Base-by-base conservation (phyloP, 139 green algal genomes). In the Tetradesmus obliquus region DNA sequence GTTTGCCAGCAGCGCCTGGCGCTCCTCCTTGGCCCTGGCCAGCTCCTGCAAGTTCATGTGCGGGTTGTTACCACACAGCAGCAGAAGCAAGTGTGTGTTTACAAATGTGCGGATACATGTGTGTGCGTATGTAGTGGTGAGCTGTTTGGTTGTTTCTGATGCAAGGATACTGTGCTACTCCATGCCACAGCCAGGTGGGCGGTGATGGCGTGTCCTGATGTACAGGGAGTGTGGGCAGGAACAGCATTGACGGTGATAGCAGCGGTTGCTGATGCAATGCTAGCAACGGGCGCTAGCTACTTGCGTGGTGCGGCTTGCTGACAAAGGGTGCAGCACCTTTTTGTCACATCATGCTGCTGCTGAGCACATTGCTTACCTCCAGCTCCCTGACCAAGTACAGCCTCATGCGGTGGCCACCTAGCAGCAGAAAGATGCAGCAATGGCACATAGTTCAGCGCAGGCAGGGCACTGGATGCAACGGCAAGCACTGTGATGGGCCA, bases 371-470 rank as follows among this genome's bases (percentile, higher is more conserved):
- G 32, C 53, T 19, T 19, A 88, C 83, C 83, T 88, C 55, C 32
- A 88, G 83, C 83, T 88, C 83, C 22, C 83, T 74, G 55, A 88
- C 83, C 10, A 88, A 55, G 55, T 79, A 88, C 55, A 88, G 83
- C 83, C 55, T 88, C 83, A 88, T 88, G 4, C 4, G 20, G 55
- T 19, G 19, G 55, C 83, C 83, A 76, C 20, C 55, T 51, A 13
- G 60, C 60, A 71, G 72, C 72, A 80, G 72, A 19, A 17, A 32
- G 22, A 72, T 72, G 12, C 12, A 10, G 10, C 60, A 72, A 13
- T 13, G 60, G 12, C 60, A 72, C 60, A 45, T 45, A 45, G 32
- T 45, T 45, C 32, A 45, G 32, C 32, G 32, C 32, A 45, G 32
- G 32, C 32, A 45, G 32, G 32, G 32, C 32, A 45, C 32, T 45